A percentile compares a stretch with the other conserved stretches of the same genome.
Conservation (phyloP, 495 filamentous ascomycete species). For the Pyronema omphalodes region DNA sequence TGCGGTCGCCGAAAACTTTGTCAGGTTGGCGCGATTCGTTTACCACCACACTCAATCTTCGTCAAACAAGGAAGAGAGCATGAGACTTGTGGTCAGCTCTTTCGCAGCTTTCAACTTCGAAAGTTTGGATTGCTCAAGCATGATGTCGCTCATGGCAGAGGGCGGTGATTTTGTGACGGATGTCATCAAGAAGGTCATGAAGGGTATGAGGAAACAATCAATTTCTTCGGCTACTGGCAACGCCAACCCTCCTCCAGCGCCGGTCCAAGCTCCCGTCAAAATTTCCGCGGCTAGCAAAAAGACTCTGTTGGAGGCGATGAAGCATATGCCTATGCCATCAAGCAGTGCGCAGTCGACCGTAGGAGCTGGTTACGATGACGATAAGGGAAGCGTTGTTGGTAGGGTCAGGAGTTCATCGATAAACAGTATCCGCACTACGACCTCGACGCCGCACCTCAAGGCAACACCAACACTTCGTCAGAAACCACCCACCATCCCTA, state of each 20-base stretch:
- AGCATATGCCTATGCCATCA: neutral
- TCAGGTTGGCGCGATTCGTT: neutral
- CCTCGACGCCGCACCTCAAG: neutral
- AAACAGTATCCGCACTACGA: neutral
- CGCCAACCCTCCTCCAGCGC: neutral
- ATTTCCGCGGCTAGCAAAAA: neutral
- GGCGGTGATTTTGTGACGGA: slow-evolving; percentile 2
- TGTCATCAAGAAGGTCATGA: neutral
- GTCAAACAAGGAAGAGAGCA: neutral
- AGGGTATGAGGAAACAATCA: neutral
- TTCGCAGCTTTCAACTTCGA: slow-evolving; percentile 3
- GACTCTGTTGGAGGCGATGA: neutral
- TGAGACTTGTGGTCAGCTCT: neutral
- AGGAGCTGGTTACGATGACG: neutral
- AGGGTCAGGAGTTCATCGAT: neutral
- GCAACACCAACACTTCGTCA: too few relatives aligned
- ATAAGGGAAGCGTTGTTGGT: neutral
- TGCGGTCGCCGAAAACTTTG: slow-evolving; percentile 1
- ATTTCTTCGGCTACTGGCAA: neutral
- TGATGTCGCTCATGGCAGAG: slow-evolving; percentile 1
- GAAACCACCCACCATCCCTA: too few relatives aligned
- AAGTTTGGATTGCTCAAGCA: slow-evolving; percentile 1
- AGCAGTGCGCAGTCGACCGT: neutral
- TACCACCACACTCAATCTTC: neutral
- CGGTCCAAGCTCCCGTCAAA: neutral